Base-by-base conservation (phyloP, 495 filamentous ascomycete genomes). In the Neurospora sp. region DNA sequence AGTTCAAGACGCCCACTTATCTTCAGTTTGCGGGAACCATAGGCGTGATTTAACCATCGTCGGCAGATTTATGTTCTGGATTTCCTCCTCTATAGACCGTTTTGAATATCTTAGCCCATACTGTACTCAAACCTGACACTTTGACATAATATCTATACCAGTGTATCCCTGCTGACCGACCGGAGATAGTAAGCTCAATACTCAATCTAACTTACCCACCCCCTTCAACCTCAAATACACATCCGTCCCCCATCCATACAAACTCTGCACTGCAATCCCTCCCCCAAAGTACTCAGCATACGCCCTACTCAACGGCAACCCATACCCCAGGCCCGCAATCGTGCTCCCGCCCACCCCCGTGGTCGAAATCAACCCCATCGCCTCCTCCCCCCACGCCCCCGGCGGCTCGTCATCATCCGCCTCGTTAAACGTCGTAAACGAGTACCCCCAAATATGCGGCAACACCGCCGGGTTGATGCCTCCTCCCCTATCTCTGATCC, bases 251-350 rank as follows among this genome's bases (percentile, higher is more conserved):
- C 96, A 99, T 16, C 96, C 96, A 86, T 92, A 97, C 41, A 98
- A 79, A 78, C 93, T 97, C 86, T 98, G 96, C 73, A 99, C 90
- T 9, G 89, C 89, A 75, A 99, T 94, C n/a, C 95, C 93, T 1
- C 96, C 96, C 3, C 96, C 96, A 85, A 99, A 99, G 78, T 98
- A 98, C 83, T 99, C 94, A 1, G 96, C 96, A 83, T 99, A 99
- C 0, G 96, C 95, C 76, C 96, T 88, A 70, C 94, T 93, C 44
- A 99, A 82, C 46, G 96, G 96, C 73, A 99, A 77, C 14, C 96
- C 96, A 82, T 99, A 99, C 3, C 96, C 96, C 37, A 99, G 83
- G 1, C 96, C 94, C 0, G 96, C 96, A 74, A 99, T 94, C 71
- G 90, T 93, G 77, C 89, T 92, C 4, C 88, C 83, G 42, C 90